These are phyloP conservation scores for Purpureocillium lavendulum DNA, from an alignment of 2,329 filamentous ascomycete genomes.

Conservation along the genomic window DNA sequence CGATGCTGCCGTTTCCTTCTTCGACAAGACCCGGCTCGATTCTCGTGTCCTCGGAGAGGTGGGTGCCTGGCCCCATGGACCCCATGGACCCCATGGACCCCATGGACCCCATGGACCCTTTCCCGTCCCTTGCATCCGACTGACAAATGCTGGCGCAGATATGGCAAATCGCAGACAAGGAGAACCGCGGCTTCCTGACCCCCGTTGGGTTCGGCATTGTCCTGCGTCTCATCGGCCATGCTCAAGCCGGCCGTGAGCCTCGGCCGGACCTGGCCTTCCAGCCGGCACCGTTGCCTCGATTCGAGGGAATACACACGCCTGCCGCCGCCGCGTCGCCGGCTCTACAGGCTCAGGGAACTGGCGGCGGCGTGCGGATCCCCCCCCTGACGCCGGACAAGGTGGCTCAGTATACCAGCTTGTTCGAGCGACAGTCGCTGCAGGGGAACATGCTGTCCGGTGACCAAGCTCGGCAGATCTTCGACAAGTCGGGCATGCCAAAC, in stretches of 20 bases:
- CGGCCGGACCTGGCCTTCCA: constrained; percentile 74
- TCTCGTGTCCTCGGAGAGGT: constrained; percentile 83
- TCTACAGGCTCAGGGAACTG: constrained; percentile 49
- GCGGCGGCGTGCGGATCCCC: constrained; percentile 75
- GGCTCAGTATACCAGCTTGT: constrained; percentile 78
- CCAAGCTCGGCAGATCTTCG: constrained; percentile 87
- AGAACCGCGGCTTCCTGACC: constrained; percentile 90
- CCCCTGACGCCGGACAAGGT: constrained; percentile 83
- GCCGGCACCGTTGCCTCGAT: constrained; percentile 82
- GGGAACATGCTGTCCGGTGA: constrained; percentile 71
- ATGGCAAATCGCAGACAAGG: constrained; percentile 97
- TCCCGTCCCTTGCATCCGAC: constrained; percentile 1
- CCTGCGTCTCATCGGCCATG: constrained; percentile 88
- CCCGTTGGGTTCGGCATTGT: constrained; percentile 90
- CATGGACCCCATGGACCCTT: background rate
- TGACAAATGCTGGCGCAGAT: constrained; percentile 49
- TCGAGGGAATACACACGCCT: constrained; percentile 59
- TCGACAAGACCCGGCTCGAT: constrained; percentile 87
- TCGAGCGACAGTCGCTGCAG: constrained; percentile 78
- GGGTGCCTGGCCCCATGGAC: constrained; percentile 21
- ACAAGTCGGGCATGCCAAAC: constrained; percentile 83
- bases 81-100: background rate
- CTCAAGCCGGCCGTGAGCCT: constrained; percentile 79
- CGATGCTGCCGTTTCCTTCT: constrained; percentile 94
- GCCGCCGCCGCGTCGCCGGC: constrained; percentile 33